Conservation (phyloP, 306 rosid genomes). For the Gastrolobium villosum region DNA sequence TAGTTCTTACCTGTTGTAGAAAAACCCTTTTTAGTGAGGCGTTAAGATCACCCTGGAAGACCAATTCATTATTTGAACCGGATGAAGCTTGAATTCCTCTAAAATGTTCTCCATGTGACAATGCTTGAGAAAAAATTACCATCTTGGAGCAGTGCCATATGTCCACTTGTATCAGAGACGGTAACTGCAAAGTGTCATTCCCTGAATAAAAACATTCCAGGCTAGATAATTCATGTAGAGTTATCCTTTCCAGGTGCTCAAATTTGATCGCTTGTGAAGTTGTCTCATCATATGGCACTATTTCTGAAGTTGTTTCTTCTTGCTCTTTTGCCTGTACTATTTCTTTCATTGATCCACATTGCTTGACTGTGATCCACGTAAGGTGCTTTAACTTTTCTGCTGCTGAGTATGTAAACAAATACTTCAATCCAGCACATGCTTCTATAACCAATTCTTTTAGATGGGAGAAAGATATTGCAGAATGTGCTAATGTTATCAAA, state of each 20-base stretch:
- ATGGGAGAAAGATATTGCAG: slow-evolving; percentile 16
- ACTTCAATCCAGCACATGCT: background rate
- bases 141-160: slow-evolving; percentile 3
- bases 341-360: background rate
- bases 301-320: background rate
- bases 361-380: background rate
- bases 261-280: background rate
- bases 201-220: slow-evolving; percentile 30
- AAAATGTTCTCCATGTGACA: background rate
- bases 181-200: background rate
- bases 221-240: background rate
- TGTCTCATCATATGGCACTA: too few relatives aligned
- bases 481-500: slow-evolving; percentile 22
- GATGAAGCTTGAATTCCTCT: background rate
- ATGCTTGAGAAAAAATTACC: slow-evolving; percentile 4
- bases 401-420: slow-evolving; percentile 27
- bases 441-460: background rate
- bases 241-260: background rate
- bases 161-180: slow-evolving; percentile 2
- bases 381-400: slow-evolving; percentile 25
- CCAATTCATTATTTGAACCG: background rate
- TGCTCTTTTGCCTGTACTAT: background rate
- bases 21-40: background rate
- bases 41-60: slow-evolving; percentile 1
- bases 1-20: background rate